Evolutionary conservation across 1,284 basidiomycete genomes (phyloP).

Genomic region (Xerocomus minutiporus): DNA sequence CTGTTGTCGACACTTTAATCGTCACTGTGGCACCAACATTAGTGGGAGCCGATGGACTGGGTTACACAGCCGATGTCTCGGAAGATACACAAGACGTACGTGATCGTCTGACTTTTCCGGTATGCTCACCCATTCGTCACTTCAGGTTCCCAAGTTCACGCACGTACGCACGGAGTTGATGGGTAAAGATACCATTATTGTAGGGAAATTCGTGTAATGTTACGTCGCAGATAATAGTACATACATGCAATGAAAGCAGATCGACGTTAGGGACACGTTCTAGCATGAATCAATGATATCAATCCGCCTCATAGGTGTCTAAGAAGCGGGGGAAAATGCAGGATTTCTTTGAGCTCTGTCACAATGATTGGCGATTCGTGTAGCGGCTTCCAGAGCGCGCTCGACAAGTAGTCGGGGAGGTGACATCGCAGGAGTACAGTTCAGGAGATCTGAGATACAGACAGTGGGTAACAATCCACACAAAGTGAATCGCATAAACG

Average conservation of each 20-base stretch:
- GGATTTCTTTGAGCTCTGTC: conserved; percentile 61
- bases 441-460: conserved; percentile 37
- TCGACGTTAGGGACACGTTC: background rate
- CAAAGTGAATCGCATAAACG: background rate
- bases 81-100: conserved; percentile 12
- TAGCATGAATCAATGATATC: conserved; percentile 4
- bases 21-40: conserved; percentile 81
- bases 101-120: conserved; percentile 1
- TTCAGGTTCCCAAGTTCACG: conserved; percentile 32
- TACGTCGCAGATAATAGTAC: background rate
- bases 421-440: conserved; percentile 41
- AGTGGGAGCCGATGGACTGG: conserved; percentile 71
- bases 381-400: conserved; percentile 54
- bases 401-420: conserved; percentile 49
- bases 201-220: conserved; percentile 25
- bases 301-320: background rate
- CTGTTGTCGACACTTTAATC: conserved; percentile 62
- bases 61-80: conserved; percentile 39
- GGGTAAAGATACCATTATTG: conserved; percentile 42
- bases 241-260: background rate
- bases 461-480: background rate
- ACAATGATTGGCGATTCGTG: conserved; percentile 58
- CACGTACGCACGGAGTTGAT: conserved; percentile 36
- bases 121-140: background rate
- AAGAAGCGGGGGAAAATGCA: conserved; percentile 39